These are phyloP conservation scores for Ceratocystis lukuohia DNA, from an alignment of 2,329 filamentous ascomycete species.

Conservation along the genomic window DNA sequence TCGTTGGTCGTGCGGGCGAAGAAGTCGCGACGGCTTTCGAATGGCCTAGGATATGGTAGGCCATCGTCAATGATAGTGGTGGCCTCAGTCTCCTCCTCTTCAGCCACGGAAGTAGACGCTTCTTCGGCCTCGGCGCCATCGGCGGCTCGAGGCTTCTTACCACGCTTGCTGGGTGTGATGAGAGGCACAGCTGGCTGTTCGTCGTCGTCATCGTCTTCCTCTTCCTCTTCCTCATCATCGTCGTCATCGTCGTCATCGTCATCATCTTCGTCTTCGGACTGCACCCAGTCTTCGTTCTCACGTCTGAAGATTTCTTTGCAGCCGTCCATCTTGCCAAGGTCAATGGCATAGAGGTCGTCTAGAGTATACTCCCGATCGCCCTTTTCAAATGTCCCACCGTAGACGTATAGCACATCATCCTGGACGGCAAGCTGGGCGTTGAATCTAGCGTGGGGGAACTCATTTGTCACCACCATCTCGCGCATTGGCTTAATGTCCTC, in stretches of 20 bases:
- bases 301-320: conserved; percentile 82
- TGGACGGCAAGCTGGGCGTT: conserved; percentile 85
- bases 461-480: conserved; percentile 55
- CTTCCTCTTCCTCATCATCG: conserved; percentile 38
- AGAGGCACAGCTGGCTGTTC: conserved; percentile 32
- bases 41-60: conserved; percentile 66
- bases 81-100: conserved; percentile 35
- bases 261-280: conserved; percentile 48
- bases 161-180: conserved; percentile 42
- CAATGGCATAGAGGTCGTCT: conserved; percentile 84
- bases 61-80: conserved; percentile 52
- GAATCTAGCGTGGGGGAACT: conserved; percentile 81
- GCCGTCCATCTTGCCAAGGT: conserved; percentile 88
- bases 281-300: conserved; percentile 71
- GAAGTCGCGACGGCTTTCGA: conserved; percentile 84
- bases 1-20: conserved; percentile 74
- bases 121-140: conserved; percentile 31
- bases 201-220: conserved; percentile 35
- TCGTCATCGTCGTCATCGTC: conserved; percentile 43
- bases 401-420: conserved; percentile 84
- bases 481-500: conserved; percentile 42
- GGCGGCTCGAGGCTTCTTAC: conserved; percentile 38
- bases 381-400: conserved; percentile 89
- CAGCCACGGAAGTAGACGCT: conserved; percentile 26
- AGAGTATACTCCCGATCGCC: conserved; percentile 92